Evolutionary conservation across 805 yeast species (phyloP).

Genomic region (Zygotorulaspora danielsina): DNA sequence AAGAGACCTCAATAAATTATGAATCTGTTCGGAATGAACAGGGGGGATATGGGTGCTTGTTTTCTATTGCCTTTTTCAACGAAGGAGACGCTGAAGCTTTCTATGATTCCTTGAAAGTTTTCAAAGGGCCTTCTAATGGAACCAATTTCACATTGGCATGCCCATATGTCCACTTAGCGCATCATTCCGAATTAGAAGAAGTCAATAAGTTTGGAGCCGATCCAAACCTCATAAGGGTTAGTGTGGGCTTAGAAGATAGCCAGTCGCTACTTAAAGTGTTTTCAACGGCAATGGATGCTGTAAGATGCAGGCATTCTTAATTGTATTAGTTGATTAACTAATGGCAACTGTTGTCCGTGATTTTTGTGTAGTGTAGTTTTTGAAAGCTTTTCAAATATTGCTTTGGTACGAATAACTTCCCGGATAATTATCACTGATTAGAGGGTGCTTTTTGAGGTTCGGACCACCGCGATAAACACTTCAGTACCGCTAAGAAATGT

Average conservation of each 20-base stretch:
- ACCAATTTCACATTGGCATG: slow-evolving; percentile 84
- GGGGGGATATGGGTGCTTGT: slow-evolving; percentile 17
- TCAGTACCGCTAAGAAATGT: too few species aligned
- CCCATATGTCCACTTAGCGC: slow-evolving; percentile 81
- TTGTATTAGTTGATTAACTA: too few species aligned
- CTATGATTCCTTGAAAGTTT: slow-evolving; percentile 12
- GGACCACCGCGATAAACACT: too few species aligned
- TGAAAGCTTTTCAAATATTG: too few species aligned
- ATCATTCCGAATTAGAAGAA: slow-evolving; percentile 73
- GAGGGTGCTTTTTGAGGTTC: too few species aligned
- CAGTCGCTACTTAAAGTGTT: slow-evolving; percentile 48
- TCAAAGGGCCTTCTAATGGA: slow-evolving; percentile 82
- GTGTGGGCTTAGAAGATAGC: slow-evolving; percentile 74
- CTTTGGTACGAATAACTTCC: too few species aligned
- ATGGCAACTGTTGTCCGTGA: too few species aligned
- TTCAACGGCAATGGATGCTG: slow-evolving; percentile 45
- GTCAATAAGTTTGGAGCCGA: slow-evolving; percentile 79
- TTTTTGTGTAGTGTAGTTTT: too few species aligned
- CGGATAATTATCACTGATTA: too few species aligned
- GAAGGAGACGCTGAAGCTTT: slow-evolving; percentile 11
- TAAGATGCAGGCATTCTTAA: slow-evolving; percentile 20
- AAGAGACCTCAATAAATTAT: slow-evolving; percentile 11
- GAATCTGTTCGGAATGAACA: slow-evolving; percentile 8
- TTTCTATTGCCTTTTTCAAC: slow-evolving; percentile 10
- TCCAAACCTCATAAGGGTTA: slow-evolving; percentile 64